Evolutionary conservation across 75 land plant species (phyloP).

Genomic region (Ceratopteris richardii): DNA sequence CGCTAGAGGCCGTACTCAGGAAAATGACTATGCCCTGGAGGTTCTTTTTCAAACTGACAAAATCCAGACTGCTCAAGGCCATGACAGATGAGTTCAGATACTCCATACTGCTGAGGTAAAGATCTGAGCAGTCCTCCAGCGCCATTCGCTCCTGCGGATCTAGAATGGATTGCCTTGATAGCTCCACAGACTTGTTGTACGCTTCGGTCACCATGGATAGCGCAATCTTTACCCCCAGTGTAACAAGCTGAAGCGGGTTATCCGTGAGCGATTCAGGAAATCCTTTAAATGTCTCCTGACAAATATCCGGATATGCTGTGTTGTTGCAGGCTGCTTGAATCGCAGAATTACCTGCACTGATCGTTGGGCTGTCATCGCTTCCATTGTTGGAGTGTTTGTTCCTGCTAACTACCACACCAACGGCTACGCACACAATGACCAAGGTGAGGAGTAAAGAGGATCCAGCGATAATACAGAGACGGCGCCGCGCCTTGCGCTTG

Average conservation of each 20-base stretch:
- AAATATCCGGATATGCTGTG: constrained; percentile 31
- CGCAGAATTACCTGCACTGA: neutral
- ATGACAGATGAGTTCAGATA: constrained; percentile 27
- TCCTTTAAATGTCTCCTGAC: constrained; percentile 17
- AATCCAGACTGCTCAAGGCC: constrained; percentile 6
- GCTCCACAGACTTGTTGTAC: constrained; percentile 8
- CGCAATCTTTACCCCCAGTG: constrained; percentile 20
- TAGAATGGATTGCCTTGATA: neutral
- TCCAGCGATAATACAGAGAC: neutral
- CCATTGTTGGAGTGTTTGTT: neutral
- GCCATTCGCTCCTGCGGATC: constrained; percentile 27
- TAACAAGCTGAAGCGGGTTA: constrained; percentile 26
- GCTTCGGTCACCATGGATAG: constrained; percentile 2
- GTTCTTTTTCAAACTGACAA: neutral
- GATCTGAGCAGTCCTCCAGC: constrained; percentile 50
- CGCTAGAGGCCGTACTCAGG: constrained; percentile 47
- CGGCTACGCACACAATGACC: neutral
- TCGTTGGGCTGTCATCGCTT: neutral
- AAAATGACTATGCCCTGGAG: constrained; percentile 19
- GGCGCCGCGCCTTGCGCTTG: neutral
- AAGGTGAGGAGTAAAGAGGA: neutral
- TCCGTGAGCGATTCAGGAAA: constrained; percentile 10
- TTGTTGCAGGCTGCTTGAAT: constrained; percentile 21
- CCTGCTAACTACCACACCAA: neutral
- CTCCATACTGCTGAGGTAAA: constrained; percentile 39